Base-by-base conservation (phyloP, 1,139 yeast genomes). In the Yamadazyma diospyri region DNA sequence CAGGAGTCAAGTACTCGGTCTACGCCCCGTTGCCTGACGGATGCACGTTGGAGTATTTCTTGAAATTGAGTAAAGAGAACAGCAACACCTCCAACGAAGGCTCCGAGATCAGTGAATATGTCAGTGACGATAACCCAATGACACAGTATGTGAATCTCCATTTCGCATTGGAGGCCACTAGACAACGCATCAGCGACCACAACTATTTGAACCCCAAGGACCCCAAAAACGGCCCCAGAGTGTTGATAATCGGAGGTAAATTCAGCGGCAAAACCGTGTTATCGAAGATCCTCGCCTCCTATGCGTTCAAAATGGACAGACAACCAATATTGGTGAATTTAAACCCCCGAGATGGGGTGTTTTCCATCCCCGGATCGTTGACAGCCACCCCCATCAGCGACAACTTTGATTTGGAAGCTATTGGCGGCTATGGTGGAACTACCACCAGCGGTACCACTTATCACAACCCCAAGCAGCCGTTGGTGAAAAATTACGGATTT, bases 321-420 rank as follows among this genome's bases (percentile, higher is more conserved):
- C 59, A 72, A 12, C 85, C 87, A 10, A 52, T 88, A 37, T 61
- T 82, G 24, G 86, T 89, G n/a, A 89, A 89, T 50, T 59, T 89
- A 36, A 85, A 89, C 51, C 95, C 97, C 1, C 61, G 73, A 25
- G 87, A 82, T 44, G 86, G 94, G 2, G 83, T 76, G 2, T 84
- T 83, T 53, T 69, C 86, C 0, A 68, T 83, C 6, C 97, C 98
- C 0, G 97, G 98, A 1, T 77, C 92, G 5, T 46, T 94, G 3
- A 72, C 94, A 0, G 96, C 95, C 0, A 81, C 94, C 0, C 86
- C 94, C 0, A 71, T 89, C 4, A 80, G 89, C 27, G 95, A 86
- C 48, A 63, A 80, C 28, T 65, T 88, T 27, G 96, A 92, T 50
- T 75, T 86, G 19, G 94, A 87, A 48, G 71, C 81, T 30, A 60